phyloP scores from a whole-genome alignment of 2,329 filamentous ascomycete genomes.

The Tolypocladium endophyticum region DNA sequence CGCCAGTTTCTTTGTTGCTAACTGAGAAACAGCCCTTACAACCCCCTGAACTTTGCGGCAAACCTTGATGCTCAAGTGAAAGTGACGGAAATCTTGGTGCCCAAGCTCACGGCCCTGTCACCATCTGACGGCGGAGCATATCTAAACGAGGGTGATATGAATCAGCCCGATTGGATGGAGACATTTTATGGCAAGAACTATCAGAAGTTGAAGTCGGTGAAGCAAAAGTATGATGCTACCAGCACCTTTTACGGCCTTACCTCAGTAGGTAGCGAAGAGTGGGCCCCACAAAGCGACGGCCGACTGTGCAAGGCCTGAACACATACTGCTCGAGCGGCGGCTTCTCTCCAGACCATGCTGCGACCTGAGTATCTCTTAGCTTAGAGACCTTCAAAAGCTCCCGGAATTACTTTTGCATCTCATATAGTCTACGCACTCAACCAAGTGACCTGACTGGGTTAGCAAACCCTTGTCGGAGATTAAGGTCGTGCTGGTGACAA shows the following conservation, averaged over 20 bases:
- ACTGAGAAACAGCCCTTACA: neutral
- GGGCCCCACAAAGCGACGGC: slow-evolving; percentile 27
- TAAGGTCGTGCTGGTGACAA: too few relatives aligned
- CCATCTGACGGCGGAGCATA: slow-evolving; percentile 25
- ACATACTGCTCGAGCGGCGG: neutral
- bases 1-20: neutral
- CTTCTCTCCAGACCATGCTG: neutral
- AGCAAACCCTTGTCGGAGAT: too few relatives aligned
- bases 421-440: neutral
- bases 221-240: slow-evolving; percentile 37
- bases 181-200: slow-evolving; percentile 39
- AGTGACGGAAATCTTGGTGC: neutral
- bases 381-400: neutral
- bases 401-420: neutral
- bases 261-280: slow-evolving; percentile 43
- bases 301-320: slow-evolving; percentile 23
- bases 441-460: too few relatives aligned
- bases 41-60: neutral
- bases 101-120: neutral
- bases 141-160: slow-evolving; percentile 41
- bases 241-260: slow-evolving; percentile 34
- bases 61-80: neutral
- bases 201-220: slow-evolving; percentile 27
- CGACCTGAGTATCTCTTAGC: neutral
- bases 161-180: slow-evolving; percentile 29